Base-by-base conservation (phyloP, 1,284 basidiomycete genomes). In the Amylostereum areolatum region DNA sequence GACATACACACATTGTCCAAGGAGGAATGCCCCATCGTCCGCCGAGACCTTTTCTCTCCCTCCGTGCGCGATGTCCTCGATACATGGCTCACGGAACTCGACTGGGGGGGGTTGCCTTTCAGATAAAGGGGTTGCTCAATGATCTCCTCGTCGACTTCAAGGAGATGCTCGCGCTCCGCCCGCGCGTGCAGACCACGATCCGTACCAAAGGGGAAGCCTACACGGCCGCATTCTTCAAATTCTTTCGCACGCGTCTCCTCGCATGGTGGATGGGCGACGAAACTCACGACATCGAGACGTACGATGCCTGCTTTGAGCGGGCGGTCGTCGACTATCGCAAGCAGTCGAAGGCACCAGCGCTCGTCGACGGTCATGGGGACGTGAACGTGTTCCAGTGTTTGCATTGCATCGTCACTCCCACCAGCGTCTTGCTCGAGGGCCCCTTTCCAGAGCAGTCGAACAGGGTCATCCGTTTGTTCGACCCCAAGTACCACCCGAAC, bases 361-460 rank as follows among this genome's bases (percentile, higher is more conserved):
- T 18, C 18, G 34, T n/a, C 9, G n/a, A 35, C 34, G 34, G n/a
- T 35, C 34, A 35, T 18, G 18, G 18, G n/a, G 41, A 43, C 4
- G 69, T 73, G 44, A 65, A 66, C 9, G 73, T 73, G 30, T 78
- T 74, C 58, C 62, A 74, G 30, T 66, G 74, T 33, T 59, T 72
- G 33, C 75, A 78, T 55, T 70, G 74, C 34, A 67, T 59, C 18
- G 62, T 81, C 44, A 78, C 78, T 0, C 80, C 80, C 0, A 80
- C 78, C n/a, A 27, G 41, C n/a, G 12, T 43, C n/a, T 25, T 29
- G 18, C 25, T 43, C 7, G 41, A 43, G 39, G 86, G 87, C 0
- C 84, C 84, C 2, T 75, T 74, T 52, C 73, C 72, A 2, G 83
- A 87, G 55, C 76, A 79, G 27, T 81, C 81, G 0, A 89, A 88